Evolutionary conservation across 306 rosid genomes (phyloP).

Genomic region (Pterocarpus santalinus): DNA sequence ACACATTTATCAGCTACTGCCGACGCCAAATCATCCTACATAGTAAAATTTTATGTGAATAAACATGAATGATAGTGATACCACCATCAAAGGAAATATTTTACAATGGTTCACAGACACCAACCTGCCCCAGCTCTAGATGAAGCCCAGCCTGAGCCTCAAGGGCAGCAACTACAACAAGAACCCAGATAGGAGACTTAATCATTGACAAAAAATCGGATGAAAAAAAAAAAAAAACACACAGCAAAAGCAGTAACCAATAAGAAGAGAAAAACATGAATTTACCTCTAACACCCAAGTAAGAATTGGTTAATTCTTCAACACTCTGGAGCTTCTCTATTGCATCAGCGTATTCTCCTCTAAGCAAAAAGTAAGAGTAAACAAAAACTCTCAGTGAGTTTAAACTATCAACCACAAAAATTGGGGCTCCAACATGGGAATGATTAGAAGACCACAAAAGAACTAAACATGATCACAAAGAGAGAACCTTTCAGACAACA

Average conservation of each 20-base stretch:
- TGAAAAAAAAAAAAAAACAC: neutral
- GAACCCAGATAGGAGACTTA: constrained; percentile 39
- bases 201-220: constrained; percentile 3
- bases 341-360: constrained; percentile 74
- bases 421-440: neutral
- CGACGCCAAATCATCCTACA: constrained; percentile 84
- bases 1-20: constrained; percentile 82
- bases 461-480: constrained; percentile 26
- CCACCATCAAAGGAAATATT: constrained; percentile 24
- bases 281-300: constrained; percentile 76
- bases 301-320: constrained; percentile 65
- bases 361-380: constrained; percentile 38
- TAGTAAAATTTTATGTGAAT: constrained; percentile 45
- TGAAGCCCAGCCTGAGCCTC: constrained; percentile 91
- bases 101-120: constrained; percentile 33
- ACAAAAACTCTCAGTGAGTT: constrained; percentile 22
- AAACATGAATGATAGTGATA: constrained; percentile 21
- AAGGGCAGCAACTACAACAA: constrained; percentile 78
- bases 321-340: constrained; percentile 71
- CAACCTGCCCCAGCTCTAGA: constrained; percentile 79
- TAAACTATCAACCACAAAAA: constrained; percentile 19
- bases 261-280: neutral
- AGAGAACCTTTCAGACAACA: constrained; percentile 77
- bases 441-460: neutral
- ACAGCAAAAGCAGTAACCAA: constrained; percentile 11